Evolutionary conservation across 2,329 filamentous ascomycete genomes (phyloP), one percentile per base, ranked within the genome.

Genomic region (Tolypocladium sp.): DNA sequence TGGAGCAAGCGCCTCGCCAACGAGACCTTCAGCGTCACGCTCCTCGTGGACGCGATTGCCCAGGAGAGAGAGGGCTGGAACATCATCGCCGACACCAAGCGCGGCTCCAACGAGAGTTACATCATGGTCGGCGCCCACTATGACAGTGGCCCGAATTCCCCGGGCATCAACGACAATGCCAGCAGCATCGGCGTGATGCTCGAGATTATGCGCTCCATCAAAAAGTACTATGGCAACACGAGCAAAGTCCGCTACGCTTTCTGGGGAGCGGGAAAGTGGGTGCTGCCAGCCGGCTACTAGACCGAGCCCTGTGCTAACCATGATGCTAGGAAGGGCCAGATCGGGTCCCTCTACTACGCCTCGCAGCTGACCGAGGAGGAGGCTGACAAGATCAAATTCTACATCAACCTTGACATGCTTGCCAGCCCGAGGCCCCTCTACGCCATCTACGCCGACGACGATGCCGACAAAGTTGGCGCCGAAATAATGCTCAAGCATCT

Each of bases 331-430:
- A 69, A 67, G 41, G 76, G 76, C 13, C 69, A 77, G n/a, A 62
- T 76, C 53, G 77, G 76, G n/a, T 77, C 75, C 6, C 65, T 71
- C 22, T 68, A 75, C 67, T 78, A 78, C 60, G 72, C 69, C 2
- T 59, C 67, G n/a, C 66, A 68, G 12, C 70, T 78, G 40, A 66
- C 70, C 15, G 63, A 69, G n/a, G 65, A 67, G 1, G 73, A 77
- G 51, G 70, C 71, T 0, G 74, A 81, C 60, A 85, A 83, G 70
- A 83, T 89, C 66, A 77, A 80, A 2, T 82, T 88, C 35, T 86
- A 88, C 74, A 81, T 88, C 68, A 86, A 89, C 74, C 87, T 86
- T 66, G 86, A 89, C 71, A 89, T 89, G 87, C 85, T 89, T 58
- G 76, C 73, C 17, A 77, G 74, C 13, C 70, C 70, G 4, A 65